phyloP scores from a whole-genome alignment of 129 eudicot species.

The Flaveria robusta region DNA sequence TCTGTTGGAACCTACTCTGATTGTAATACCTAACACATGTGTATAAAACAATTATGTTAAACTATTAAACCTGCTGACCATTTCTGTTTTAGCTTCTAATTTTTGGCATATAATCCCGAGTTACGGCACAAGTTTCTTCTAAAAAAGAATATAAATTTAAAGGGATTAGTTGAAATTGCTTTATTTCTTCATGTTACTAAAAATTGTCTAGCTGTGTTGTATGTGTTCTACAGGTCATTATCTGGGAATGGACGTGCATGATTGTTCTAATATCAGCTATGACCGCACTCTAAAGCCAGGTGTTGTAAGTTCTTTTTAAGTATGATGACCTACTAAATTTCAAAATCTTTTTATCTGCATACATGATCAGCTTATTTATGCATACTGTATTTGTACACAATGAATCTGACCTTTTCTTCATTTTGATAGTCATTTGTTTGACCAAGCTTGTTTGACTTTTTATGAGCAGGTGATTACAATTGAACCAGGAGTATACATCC shows the following conservation, averaged over 20 bases:
- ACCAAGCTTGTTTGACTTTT: slow-evolving; percentile 5
- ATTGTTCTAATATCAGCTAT: slow-evolving; percentile 68
- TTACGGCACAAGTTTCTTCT: too few relatives aligned
- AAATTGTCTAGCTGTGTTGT: neutral
- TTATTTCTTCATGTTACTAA: neutral
- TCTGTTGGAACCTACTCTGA: too few relatives aligned
- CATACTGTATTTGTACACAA: neutral
- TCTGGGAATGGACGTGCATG: slow-evolving; percentile 97
- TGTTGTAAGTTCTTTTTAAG: slow-evolving; percentile 63
- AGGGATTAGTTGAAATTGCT: neutral
- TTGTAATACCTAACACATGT: neutral
- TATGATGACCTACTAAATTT: neutral
- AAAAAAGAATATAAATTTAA: too few relatives aligned
- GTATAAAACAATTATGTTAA: neutral
- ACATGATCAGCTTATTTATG: too few relatives aligned
- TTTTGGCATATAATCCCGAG: neutral
- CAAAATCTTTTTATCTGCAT: neutral
- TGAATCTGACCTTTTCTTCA: neutral
- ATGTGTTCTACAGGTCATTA: slow-evolving; percentile 66
- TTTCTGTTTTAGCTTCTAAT: neutral
- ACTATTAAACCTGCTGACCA: neutral
- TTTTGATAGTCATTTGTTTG: slow-evolving; percentile 2
- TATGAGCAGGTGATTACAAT: slow-evolving; percentile 81
- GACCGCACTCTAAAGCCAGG: slow-evolving; percentile 88
- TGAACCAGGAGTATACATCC: slow-evolving; percentile 95